Evolutionary conservation across 2,329 filamentous ascomycete genomes (phyloP), one percentile per base, ranked within the genome.

Genomic region (Hawksworthiomyces lignivorus): DNA sequence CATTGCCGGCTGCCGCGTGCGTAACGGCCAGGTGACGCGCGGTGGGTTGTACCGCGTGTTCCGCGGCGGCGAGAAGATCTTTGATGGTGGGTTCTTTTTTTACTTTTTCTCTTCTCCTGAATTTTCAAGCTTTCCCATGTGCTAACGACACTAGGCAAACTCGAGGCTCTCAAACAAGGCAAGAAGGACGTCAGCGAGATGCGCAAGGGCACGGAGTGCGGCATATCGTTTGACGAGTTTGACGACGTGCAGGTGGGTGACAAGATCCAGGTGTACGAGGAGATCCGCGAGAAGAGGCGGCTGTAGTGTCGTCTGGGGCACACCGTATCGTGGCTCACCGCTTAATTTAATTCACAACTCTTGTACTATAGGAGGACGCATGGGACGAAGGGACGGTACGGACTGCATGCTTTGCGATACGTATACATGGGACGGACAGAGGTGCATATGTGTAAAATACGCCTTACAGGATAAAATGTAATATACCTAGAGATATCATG

Each of bases 121-220:
- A 39, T 15, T 45, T 11, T 31, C 30, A 7, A 3, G 5, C 26
- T 27, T 18, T 45, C 26, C 31, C 38, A 19, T 28, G 39, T 38
- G 20, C 26, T 39, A n/a, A 34, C 36, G 26, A 18, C 18, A 6
- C 18, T 45, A 95, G 90, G 89, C 50, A 73, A 73, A 39, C 76
- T 97, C 32, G 73, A 78, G 15, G 86, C 86, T 1, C 77, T 98
- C 45, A 96, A 92, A 67, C 85, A 94, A 55, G 79, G 84, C 60
- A 96, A 97, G 72, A 94, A 94, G 60, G 87, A 96, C 50, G 85
- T 92, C 22, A 69, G 70, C 34, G 87, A 95, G 56, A 92, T 94
- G 80, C 80, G 80, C 54, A 97, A 94, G 64, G 89, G 88, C 45
- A 78, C 75, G n/a, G 92, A 98, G 63, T 98, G 92, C 55, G 92